Evolutionary conservation across 441 rosid species (phyloP), one percentile per base, ranked within the genome.

Genomic region (Pelargonium australe): DNA sequence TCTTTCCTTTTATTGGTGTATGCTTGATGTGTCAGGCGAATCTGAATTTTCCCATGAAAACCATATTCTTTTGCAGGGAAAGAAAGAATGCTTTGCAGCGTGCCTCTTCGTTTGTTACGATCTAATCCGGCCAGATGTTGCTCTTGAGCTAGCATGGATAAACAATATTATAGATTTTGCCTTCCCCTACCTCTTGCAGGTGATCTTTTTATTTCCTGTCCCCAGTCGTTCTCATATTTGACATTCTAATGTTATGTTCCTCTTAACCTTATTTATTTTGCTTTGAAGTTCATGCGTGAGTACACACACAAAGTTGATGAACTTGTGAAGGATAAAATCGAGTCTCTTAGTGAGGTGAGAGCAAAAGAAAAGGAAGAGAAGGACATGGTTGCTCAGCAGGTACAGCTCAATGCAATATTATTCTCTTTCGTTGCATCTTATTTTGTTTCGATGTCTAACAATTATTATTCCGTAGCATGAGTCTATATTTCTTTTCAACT

Each of bases 241-340:
- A 62, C 0, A 7, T 63, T 19, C 10, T 12, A 63, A 23, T 7
- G 1, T 23, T 23, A 5, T 9, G 14, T 12, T n/a, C 7, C 6
- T 63, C 16, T 11, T 51, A 3, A 12, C 58, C 19, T 4, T 2
- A 3, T 14, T 51, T 13, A 12, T 14, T 51, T 51, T 51, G 58
- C 4, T 23, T 69, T 75, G 81, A 79, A 95, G 98, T 95, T 95
- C 72, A 86, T 92, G 73, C 90, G 98, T 10, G 99, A 95, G 76
- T 95, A 92, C 78, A 75, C 96, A 0, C 91, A 95, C 69, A 95
- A 92, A 84, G 97, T 92, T 68, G 98, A 95, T 77, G 99, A 95
- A 72, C 90, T 95, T 55, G 80, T 95, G 68, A 95, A 92, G 85
- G 85, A 86, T 80, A 91, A 79, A 82, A 72, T 91, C 14, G 98